A percentile compares a stretch with the other conserved stretches of the same genome.
Evolutionary conservation across 106 monocot genomes (phyloP).

Genomic region (Phalaenopsis equestris): DNA sequence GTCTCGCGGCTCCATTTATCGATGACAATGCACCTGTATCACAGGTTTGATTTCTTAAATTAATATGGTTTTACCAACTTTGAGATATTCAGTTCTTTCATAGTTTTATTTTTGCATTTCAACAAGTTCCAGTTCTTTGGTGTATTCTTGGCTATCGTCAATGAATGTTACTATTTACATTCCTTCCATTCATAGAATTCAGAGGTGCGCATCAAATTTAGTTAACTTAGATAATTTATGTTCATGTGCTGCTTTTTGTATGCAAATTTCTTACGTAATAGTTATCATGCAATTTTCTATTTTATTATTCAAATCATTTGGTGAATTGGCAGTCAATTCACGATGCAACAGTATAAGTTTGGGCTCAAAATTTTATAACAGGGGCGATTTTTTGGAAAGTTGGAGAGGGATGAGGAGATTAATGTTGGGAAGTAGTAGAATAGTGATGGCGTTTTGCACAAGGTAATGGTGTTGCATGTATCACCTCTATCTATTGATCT

Average conservation of each 20-base stretch:
- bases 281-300: background rate
- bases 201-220: background rate
- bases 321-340: background rate
- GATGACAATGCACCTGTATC: conserved; percentile 91
- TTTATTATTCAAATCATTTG: background rate
- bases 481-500: background rate
- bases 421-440: too few relatives aligned
- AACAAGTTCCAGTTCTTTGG: background rate
- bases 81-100: background rate
- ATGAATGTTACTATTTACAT: background rate
- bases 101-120: background rate
- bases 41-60: conserved; percentile 43
- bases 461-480: background rate
- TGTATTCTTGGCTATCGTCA: background rate
- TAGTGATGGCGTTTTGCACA: background rate
- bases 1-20: conserved; percentile 98
- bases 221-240: background rate
- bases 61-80: background rate
- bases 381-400: too few relatives aligned
- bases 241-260: background rate
- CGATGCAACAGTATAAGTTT: background rate
- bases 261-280: background rate
- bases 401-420: too few relatives aligned
- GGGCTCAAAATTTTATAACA: too few relatives aligned
- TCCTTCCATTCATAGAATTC: background rate